Conservation (phyloP, 148 eudicot species). For the Hydrangea macrophylla region DNA sequence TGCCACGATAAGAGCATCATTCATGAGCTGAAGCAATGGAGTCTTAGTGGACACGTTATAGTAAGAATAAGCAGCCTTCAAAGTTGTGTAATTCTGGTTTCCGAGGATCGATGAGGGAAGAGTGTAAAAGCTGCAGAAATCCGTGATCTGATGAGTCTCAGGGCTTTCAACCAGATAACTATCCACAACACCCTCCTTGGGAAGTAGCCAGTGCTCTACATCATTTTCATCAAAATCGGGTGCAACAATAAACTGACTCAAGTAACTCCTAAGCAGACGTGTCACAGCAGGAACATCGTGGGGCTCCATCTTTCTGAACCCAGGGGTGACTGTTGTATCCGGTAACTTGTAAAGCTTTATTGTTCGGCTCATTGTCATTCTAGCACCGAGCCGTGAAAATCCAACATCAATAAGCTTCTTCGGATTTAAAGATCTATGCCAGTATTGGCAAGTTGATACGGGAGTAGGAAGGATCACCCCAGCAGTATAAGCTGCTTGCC, state of each 20-base stretch:
- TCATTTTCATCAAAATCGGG: constrained; percentile 83
- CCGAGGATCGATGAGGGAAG: constrained; percentile 85
- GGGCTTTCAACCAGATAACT: constrained; percentile 82
- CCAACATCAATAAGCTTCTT: constrained; percentile 92
- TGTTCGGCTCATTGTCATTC: constrained; percentile 94
- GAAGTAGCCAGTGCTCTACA: constrained; percentile 92
- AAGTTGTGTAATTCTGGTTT: constrained; percentile 49
- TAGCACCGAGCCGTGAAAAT: constrained; percentile 86
- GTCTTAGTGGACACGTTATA: constrained; percentile 84
- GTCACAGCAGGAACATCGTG: constrained; percentile 90
- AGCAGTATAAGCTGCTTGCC: constrained; percentile 97
- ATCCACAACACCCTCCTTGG: constrained; percentile 70
- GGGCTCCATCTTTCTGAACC: constrained; percentile 86
- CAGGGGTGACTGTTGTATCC: constrained; percentile 65
- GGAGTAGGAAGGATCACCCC: constrained; percentile 89
- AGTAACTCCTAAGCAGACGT: constrained; percentile 62
- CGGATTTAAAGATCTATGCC: constrained; percentile 84
- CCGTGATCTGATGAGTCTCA: constrained; percentile 72
- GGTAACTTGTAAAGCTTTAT: constrained; percentile 85
- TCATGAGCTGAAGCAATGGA: constrained; percentile 81
- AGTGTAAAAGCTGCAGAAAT: constrained; percentile 87
- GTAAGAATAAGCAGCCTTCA: constrained; percentile 88
- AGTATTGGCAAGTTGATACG: constrained; percentile 76
- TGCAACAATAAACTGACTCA: constrained; percentile 66
- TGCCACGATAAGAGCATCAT: constrained; percentile 79